phyloP scores from a whole-genome alignment of 129 eudicot genomes.

The Pseudognaphalium luteoalbum region DNA sequence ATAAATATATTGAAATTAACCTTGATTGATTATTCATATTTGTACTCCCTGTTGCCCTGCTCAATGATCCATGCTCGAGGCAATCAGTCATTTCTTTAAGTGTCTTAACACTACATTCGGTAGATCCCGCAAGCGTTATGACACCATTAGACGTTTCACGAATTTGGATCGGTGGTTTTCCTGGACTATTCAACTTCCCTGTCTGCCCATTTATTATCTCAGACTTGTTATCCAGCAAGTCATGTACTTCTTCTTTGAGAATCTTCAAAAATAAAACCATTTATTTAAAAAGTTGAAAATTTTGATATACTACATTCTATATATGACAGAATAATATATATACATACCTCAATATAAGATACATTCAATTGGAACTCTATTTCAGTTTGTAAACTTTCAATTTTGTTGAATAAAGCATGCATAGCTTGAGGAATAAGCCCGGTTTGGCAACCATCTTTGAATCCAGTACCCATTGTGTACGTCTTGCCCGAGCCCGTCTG shows the following conservation, averaged over 20 bases:
- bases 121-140: constrained; percentile 92
- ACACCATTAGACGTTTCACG: constrained; percentile 98
- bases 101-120: constrained; percentile 78
- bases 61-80: constrained; percentile 92
- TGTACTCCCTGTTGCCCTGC: constrained; percentile 98
- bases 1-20: constrained; percentile 33
- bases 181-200: constrained; percentile 63
- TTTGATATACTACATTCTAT: neutral
- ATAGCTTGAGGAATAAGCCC: constrained; percentile 90
- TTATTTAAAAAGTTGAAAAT: constrained; percentile 11
- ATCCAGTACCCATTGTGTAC: constrained; percentile 95
- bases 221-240: constrained; percentile 81
- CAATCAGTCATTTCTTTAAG: constrained; percentile 96
- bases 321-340: neutral
- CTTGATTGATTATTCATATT: constrained; percentile 99
- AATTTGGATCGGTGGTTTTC: constrained; percentile 95
- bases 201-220: constrained; percentile 61
- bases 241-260: constrained; percentile 96
- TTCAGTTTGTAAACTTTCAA: constrained; percentile 68
- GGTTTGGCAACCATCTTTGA: constrained; percentile 69
- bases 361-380: constrained; percentile 86
- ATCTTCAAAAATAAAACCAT: constrained; percentile 50
- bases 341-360: constrained; percentile 88
- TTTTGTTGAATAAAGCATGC: constrained; percentile 79
- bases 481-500: constrained; percentile 99